These are phyloP conservation scores for Pugionium dolabratum DNA, from an alignment of 345 rosid species.

Conservation along the genomic window DNA sequence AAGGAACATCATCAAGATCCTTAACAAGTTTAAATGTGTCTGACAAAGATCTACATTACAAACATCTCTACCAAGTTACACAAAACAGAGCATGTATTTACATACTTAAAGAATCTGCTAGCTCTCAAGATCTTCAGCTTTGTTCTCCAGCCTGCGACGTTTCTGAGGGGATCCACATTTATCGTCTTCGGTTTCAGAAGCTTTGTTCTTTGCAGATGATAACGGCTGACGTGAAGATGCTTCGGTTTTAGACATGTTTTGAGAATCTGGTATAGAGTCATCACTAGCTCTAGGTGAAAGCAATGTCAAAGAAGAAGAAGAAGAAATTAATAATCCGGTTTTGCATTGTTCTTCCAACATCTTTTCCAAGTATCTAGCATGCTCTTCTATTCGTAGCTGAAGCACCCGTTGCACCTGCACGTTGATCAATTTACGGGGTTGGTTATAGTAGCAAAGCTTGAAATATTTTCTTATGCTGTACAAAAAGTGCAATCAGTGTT, in stretches of 20 bases:
- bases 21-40: constrained; percentile 20
- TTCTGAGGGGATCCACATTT: constrained; percentile 44
- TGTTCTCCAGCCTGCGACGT: constrained; percentile 44
- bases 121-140: constrained; percentile 43
- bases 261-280: constrained; percentile 37
- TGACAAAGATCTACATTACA: constrained; percentile 31
- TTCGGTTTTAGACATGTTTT: constrained; percentile 45
- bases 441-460: constrained; percentile 1
- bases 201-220: constrained; percentile 42
- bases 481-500: constrained; percentile 1
- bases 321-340: constrained; percentile 52
- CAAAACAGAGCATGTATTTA: constrained; percentile 23
- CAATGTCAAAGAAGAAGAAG: constrained; percentile 45
- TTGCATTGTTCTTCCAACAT: constrained; percentile 82
- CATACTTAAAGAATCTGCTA: constrained; percentile 28
- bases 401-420: constrained; percentile 68
- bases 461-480: background rate
- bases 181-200: constrained; percentile 32
- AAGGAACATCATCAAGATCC: constrained; percentile 14
- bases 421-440: constrained; percentile 10
- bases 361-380: constrained; percentile 78
- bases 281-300: constrained; percentile 40
- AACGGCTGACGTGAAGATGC: constrained; percentile 37
- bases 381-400: constrained; percentile 89
- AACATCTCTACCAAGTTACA: constrained; percentile 22